Evolutionary conservation across 2,329 filamentous ascomycete genomes (phyloP), one percentile per base, ranked within the genome.

Genomic region (Colletotrichum horii): DNA sequence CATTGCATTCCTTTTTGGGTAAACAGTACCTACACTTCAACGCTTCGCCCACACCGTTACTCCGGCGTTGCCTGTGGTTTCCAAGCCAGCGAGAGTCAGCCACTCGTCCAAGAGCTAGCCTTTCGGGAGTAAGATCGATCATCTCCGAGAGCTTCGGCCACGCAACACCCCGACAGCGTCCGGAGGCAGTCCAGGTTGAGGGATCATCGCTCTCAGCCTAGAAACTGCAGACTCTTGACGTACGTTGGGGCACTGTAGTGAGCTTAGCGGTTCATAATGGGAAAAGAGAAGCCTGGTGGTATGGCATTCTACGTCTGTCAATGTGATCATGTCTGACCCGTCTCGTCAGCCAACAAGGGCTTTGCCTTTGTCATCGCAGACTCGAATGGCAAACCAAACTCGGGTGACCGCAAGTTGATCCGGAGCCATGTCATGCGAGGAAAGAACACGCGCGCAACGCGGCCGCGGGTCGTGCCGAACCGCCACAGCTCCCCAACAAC

Each of bases 311-410:
- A 8, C 0, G 6, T 28, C 1, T 8, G 4, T 11, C 28, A 22
- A 32, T 9, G 6, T 11, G 14, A n/a, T 28, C 8, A 15, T n/a
- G 14, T 56, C 64, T 75, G 65, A 75, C 36, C 1, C 12, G 22
- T 3, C 15, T 58, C 19, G 11, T 9, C 28, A 75, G 70, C n/a
- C 5, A 68, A 48, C 56, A 81, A 79, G 9, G 71, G 70, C 3
- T 82, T 83, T n/a, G 79, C 79, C 48, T 83, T 83, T 28, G 77
- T 83, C n/a, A 72, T 77, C 11, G 78, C 79, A 14, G 81, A 78
- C 15, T 55, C 76, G 0, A 70, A 71, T 6, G 81, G 81, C 1
- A 81, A 80, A 48, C 78, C 80, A 30, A 74, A 74, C 6, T 71
- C 79, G 6, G 77, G 75, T 24, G 71, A 79, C 34, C 77, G 82